Base-by-base conservation (phyloP, 169 alveolate genomes). In the Plasmodium coatneyi region DNA sequence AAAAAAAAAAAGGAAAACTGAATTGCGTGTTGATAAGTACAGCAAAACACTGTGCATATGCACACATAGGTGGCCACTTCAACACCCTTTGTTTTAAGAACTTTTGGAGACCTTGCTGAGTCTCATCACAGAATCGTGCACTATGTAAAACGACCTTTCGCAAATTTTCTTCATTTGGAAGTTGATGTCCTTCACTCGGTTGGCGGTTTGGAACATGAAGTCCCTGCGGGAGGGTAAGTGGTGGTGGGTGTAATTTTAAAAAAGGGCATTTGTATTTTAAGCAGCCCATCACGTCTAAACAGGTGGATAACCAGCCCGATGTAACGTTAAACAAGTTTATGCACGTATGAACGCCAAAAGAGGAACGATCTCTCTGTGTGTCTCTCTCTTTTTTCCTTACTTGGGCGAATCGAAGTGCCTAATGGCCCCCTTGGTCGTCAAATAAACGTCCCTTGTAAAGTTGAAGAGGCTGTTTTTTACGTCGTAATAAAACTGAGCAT, bases 321-420 rank as follows among this genome's bases (percentile, higher is more conserved):
- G 30, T 43, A 54, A 28, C 71, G 32, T 10, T 19, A 84, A 41
- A 84, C 30, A 34, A 22, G 32, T n/a, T 46, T 4, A 84, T 19
- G 60, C 39, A 66, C 34, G 30, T 30, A 60, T 25, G 71, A 60
- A 5, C 7, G 22, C 5, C 14, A 30, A 80, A 76, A 9, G 46
- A 32, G 83, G 60, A 49, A 49, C 25, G 56, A 12, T 49, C 22
- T 49, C 6, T 49, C 60, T 12, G 3, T 49, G 25, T 7, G n/a
- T 16, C 5, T 49, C 25, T 2, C 1, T 16, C 25, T 82, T 60
- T 60, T 82, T 54, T 82, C 81, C 84, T 22, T 81, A 91, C 95
- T 80, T 82, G 32, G 95, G 95, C 32, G 95, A 91, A 43, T 91
- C 95, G 60, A 91, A 91, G 36, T 82, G 84, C 66, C 12, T 91